A percentile compares a stretch with the other conserved stretches of the same genome.
phyloP scores from a whole-genome alignment of 2,329 filamentous ascomycete species.

The Orbilia blumenaviensis region DNA sequence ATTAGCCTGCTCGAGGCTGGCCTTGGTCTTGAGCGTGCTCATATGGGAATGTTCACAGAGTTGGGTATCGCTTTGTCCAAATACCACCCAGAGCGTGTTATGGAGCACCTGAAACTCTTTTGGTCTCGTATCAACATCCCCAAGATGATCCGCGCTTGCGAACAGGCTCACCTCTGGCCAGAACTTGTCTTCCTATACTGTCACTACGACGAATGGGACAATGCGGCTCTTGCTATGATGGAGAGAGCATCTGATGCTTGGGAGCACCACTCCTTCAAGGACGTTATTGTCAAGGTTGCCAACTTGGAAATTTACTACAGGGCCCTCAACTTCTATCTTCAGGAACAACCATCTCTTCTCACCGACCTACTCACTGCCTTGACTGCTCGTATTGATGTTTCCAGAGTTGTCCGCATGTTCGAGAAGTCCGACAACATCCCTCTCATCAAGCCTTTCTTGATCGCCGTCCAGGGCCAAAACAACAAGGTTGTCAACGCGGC shows the following conservation, averaged over 20 bases:
- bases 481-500: slow-evolving; percentile 98
- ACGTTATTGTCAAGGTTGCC: slow-evolving; percentile 95
- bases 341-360: slow-evolving; percentile 92
- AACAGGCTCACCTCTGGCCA: slow-evolving; percentile 95
- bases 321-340: slow-evolving; percentile 67
- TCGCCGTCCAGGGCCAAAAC: slow-evolving; percentile 96
- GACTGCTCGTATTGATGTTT: slow-evolving; percentile 94
- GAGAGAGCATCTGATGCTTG: slow-evolving; percentile 96
- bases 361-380: slow-evolving; percentile 94
- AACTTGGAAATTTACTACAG: slow-evolving; percentile 99
- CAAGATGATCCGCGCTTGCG: slow-evolving; percentile 91
- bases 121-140: slow-evolving; percentile 98
- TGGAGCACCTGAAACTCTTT: slow-evolving; percentile 99
- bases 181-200: slow-evolving; percentile 98
- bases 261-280: slow-evolving; percentile 99
- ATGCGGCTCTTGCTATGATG: slow-evolving; percentile 96
- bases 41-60: slow-evolving; percentile 97
- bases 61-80: slow-evolving; percentile 90
- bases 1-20: slow-evolving; percentile 94
- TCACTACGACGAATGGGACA: slow-evolving; percentile 98
- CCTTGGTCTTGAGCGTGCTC: slow-evolving; percentile 86
- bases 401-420: slow-evolving; percentile 94
- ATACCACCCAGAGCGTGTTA: slow-evolving; percentile 93
- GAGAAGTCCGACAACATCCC: slow-evolving; percentile 98
- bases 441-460: slow-evolving; percentile 96